These are phyloP conservation scores for Peniophora sp. DNA, from an alignment of 1,284 basidiomycete genomes.

Conservation along the genomic window DNA sequence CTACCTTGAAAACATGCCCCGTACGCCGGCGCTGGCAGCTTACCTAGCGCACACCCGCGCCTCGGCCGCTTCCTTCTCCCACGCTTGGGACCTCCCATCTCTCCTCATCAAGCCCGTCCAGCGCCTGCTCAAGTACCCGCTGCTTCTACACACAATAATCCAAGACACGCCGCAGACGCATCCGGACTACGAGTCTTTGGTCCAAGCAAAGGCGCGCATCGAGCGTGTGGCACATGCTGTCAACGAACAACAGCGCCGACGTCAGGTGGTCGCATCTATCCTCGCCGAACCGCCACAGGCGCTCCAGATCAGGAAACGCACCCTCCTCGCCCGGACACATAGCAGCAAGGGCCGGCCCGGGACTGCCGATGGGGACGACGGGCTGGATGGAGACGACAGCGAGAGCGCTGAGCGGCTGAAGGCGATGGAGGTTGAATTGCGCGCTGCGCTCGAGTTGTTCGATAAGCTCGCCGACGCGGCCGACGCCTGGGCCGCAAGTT, in stretches of 20 bases:
- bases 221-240: conserved; percentile 77
- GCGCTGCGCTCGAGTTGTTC: conserved; percentile 10
- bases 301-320: conserved; percentile 2
- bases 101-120: conserved; percentile 88
- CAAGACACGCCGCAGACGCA: conserved; percentile 74
- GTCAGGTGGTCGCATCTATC: conserved; percentile 78
- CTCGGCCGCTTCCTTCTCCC: conserved; percentile 66
- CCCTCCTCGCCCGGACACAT: conserved; percentile 20
- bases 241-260: conserved; percentile 79
- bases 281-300: conserved; percentile 20
- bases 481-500: not conserved
- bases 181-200: conserved; percentile 63
- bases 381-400: conserved; percentile 23
- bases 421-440: conserved; percentile 46
- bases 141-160: conserved; percentile 76
- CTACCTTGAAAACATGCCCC: conserved; percentile 53
- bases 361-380: conserved; percentile 46
- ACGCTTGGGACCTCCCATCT: conserved; percentile 91
- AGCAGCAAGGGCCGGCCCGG: conserved; percentile 49
- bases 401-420: conserved; percentile 51
- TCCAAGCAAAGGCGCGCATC: conserved; percentile 59
- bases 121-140: conserved; percentile 86
- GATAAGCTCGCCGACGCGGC: not conserved
- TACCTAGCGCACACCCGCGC: conserved; percentile 67
- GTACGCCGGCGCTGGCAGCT: conserved; percentile 47